Conservation (phyloP, 805 yeast species). For the Kuraishia piskuri region DNA sequence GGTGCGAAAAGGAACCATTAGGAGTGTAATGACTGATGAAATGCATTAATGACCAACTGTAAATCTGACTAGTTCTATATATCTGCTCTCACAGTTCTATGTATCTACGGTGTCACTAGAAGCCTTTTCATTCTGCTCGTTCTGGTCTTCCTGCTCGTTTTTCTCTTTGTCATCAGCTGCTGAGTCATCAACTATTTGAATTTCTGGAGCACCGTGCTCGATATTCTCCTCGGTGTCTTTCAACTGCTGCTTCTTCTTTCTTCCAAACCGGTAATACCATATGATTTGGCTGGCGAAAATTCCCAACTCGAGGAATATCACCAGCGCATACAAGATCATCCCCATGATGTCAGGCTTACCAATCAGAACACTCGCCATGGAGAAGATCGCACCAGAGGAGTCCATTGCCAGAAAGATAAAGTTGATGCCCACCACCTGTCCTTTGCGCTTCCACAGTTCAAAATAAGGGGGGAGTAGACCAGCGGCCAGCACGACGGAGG, state of each 20-base stretch:
- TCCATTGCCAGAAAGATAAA: conserved; percentile 72
- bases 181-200: no score
- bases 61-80: no score
- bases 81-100: no score
- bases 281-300: conserved; percentile 61
- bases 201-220: background rate
- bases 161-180: no score
- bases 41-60: no score
- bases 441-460: conserved; percentile 71
- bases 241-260: no score
- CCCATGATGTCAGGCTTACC: conserved; percentile 74
- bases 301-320: conserved; percentile 71
- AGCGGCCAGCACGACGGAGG: conserved; percentile 62
- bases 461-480: conserved; percentile 88
- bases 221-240: background rate
- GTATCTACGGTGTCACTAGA: no score
- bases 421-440: conserved; percentile 84
- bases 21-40: background rate
- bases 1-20: no score
- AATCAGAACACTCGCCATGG: conserved; percentile 48
- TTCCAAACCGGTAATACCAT: conserved; percentile 48
- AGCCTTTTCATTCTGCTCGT: no score
- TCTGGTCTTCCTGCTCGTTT: no score
- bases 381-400: conserved; percentile 70
- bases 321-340: conserved; percentile 63